Evolutionary conservation across 2,329 filamentous ascomycete species (phyloP).

Genomic region (Fusarium nanum): DNA sequence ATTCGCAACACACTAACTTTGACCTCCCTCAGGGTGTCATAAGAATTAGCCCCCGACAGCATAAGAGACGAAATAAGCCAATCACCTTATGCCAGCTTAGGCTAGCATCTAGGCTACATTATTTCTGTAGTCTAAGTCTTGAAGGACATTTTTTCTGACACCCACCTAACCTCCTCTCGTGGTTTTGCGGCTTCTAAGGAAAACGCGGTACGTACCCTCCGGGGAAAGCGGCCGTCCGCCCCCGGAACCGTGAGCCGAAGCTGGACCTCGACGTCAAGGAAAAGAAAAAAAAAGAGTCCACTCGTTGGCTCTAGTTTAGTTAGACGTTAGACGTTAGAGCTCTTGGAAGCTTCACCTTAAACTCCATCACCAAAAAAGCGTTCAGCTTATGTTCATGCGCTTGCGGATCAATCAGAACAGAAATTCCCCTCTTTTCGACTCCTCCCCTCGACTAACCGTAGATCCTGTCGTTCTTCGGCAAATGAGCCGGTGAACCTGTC

Average conservation of each 20-base stretch:
- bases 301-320: neutral
- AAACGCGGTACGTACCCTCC: constrained; percentile 34
- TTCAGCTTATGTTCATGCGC: constrained; percentile 20
- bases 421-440: constrained; percentile 3
- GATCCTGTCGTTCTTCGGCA: constrained; percentile 30
- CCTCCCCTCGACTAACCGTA: neutral
- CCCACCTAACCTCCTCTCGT: neutral
- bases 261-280: constrained; percentile 24
- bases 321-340: neutral
- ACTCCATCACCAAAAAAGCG: constrained; percentile 29
- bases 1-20: neutral
- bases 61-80: too few species aligned
- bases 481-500: constrained; percentile 39
- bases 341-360: constrained; percentile 28
- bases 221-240: constrained; percentile 26
- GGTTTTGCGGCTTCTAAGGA: constrained; percentile 16
- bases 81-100: too few species aligned
- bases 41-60: too few species aligned
- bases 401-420: constrained; percentile 26
- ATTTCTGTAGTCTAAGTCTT: too few species aligned
- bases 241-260: constrained; percentile 28
- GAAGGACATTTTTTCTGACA: too few species aligned
- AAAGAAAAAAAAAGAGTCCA: neutral
- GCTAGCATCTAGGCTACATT: too few species aligned
- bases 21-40: neutral